Evolutionary conservation across 768 basidiomycete species (phyloP).

Genomic region (Kwoniella botswanensis): DNA sequence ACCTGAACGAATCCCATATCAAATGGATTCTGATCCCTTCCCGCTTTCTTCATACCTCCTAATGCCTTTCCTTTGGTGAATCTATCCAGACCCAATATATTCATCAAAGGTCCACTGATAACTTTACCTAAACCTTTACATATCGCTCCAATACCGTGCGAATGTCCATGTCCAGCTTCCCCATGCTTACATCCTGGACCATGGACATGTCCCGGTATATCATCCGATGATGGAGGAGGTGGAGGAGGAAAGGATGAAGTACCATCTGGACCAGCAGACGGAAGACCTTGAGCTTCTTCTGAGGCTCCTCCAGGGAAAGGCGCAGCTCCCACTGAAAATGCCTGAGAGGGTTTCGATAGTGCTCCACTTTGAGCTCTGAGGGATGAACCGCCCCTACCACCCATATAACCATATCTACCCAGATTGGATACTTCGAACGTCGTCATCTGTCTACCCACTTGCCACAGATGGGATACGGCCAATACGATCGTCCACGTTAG

Average conservation of each 20-base stretch:
- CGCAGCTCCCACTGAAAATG: conserved; percentile 45
- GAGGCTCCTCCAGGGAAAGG: conserved; percentile 42
- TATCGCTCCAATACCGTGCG: conserved; percentile 19
- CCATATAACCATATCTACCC: conserved; percentile 95
- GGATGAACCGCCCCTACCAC: conserved; percentile 67
- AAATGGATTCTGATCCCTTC: conserved; percentile 85
- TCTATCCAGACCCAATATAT: conserved; percentile 87
- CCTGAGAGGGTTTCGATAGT: conserved; percentile 29
- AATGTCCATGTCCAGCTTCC: conserved; percentile 23
- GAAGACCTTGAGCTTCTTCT: conserved; percentile 38
- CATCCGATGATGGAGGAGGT: conserved; percentile 16
- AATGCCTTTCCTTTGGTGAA: conserved; percentile 91
- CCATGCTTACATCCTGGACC: conserved; percentile 61
- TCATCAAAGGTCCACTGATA: conserved; percentile 67
- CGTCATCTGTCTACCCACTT: conserved; percentile 91
- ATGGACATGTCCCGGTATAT: conserved; percentile 36
- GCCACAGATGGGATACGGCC: conserved; percentile 85
- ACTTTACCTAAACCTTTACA: conserved; percentile 26
- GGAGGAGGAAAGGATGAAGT: conserved; percentile 2
- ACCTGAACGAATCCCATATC: conserved; percentile 69
- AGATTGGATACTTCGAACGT: conserved; percentile 95
- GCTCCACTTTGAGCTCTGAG: conserved; percentile 58
- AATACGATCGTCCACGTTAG: conserved; percentile 93
- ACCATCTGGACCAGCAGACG: conserved; percentile 31
- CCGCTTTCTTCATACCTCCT: conserved; percentile 77